Evolutionary conservation across 495 filamentous ascomycete species (phyloP).

Genomic region (Letharia columbiana): DNA sequence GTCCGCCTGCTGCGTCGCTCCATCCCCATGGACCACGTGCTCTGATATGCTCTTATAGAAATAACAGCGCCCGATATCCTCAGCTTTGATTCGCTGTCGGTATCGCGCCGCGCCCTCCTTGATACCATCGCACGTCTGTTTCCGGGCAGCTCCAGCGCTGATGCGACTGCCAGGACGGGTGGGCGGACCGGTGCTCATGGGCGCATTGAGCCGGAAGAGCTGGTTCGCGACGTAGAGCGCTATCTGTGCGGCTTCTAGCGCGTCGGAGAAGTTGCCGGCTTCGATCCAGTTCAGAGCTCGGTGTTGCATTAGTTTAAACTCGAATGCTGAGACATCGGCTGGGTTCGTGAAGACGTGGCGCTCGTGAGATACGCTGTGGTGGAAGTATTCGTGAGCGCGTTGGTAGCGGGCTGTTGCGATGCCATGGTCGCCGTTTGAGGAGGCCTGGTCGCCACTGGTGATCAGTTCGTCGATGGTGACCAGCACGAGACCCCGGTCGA

Average conservation of each 20-base stretch:
- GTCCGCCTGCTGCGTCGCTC: slow-evolving; percentile 9
- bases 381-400: slow-evolving; percentile 9
- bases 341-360: slow-evolving; percentile 3
- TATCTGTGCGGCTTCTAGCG: slow-evolving; percentile 1
- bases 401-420: slow-evolving; percentile 7
- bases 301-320: slow-evolving; percentile 11
- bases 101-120: slow-evolving; percentile 9
- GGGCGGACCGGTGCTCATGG: not conserved
- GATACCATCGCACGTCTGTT: slow-evolving; percentile 8
- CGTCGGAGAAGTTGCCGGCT: slow-evolving; percentile 1
- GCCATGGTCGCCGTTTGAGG: not conserved
- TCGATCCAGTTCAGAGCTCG: slow-evolving; percentile 8
- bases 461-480: slow-evolving; percentile 10
- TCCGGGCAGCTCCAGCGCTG: not conserved
- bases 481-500: not conserved
- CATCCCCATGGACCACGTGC: not conserved
- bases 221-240: slow-evolving; percentile 3
- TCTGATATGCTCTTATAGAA: slow-evolving; percentile 14
- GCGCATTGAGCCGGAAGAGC: slow-evolving; percentile 6
- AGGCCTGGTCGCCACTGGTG: slow-evolving; percentile 2
- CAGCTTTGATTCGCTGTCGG: slow-evolving; percentile 12
- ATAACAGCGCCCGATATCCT: slow-evolving; percentile 13
- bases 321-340: not conserved
- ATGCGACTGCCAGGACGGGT: not conserved
- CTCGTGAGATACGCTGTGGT: not conserved